These are phyloP conservation scores for Hypomontagnella monticulosa DNA, from an alignment of 495 filamentous ascomycete genomes.

Conservation along the genomic window DNA sequence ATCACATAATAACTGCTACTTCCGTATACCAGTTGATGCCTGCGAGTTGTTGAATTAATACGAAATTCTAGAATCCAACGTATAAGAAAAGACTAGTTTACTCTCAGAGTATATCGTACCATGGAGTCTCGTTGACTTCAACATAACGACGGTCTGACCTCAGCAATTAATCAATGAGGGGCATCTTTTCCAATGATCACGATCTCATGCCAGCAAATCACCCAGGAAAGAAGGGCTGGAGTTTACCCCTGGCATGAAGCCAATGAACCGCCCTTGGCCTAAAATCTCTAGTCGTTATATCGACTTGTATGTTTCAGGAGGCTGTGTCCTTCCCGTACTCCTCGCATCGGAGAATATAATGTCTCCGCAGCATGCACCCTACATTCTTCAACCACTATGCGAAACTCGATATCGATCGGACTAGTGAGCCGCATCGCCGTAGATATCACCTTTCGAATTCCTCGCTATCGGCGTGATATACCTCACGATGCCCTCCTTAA, in stretches of 20 bases:
- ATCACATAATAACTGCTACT: too few species aligned
- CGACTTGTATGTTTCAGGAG: conserved; percentile 29
- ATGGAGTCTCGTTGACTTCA: conserved; percentile 13
- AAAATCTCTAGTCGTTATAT: conserved; percentile 29
- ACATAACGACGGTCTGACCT: not conserved
- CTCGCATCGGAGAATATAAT: conserved; percentile 1
- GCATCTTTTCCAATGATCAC: not conserved
- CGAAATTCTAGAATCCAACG: not conserved
- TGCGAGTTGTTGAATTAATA: too few species aligned
- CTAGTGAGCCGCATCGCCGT: conserved; percentile 16
- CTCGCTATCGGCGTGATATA: conserved; percentile 19
- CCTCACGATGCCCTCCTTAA: conserved; percentile 12
- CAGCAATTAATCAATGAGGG: not conserved
- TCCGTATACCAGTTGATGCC: too few species aligned
- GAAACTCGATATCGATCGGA: too few species aligned
- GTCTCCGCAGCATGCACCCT: conserved; percentile 26
- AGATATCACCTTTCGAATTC: conserved; percentile 38
- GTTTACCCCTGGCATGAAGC: conserved; percentile 20
- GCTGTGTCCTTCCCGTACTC: not conserved
- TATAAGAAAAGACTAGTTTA: not conserved
- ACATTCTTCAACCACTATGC: conserved; percentile 22
- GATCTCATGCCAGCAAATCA: conserved; percentile 22
- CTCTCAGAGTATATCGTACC: not conserved
- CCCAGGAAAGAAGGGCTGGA: conserved; percentile 5
- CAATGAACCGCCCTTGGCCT: conserved; percentile 20